Percentiles rank a stretch among this genome's conserved stretches.
These are phyloP conservation scores for Shiraia sp. DNA, from an alignment of 2,329 filamentous ascomycete species.

Conservation along the genomic window DNA sequence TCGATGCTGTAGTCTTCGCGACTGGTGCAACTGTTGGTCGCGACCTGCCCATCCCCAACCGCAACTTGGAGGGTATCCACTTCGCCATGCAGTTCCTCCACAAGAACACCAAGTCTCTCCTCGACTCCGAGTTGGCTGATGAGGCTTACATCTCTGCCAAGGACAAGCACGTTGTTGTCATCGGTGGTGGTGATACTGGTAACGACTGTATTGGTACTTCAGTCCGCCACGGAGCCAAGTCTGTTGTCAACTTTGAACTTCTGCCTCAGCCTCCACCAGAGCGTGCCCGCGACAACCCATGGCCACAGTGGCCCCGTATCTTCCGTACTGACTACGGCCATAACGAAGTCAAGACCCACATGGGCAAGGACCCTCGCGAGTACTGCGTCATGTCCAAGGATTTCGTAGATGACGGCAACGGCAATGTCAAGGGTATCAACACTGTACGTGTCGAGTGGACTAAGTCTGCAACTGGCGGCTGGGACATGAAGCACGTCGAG, in stretches of 20 bases:
- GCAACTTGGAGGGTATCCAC: conserved; percentile 87
- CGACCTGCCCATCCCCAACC: conserved; percentile 87
- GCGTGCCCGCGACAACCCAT: conserved; percentile 92
- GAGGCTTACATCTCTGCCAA: conserved; percentile 90
- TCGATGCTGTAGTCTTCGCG: conserved; percentile 86
- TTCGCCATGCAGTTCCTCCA: conserved; percentile 98
- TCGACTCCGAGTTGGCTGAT: conserved; percentile 86
- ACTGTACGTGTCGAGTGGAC: conserved; percentile 96
- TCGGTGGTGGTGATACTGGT: conserved; percentile 95
- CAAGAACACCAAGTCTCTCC: conserved; percentile 95
- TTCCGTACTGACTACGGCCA: conserved; percentile 99
- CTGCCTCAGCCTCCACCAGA: conserved; percentile 89
- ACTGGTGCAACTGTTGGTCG: conserved; percentile 92
- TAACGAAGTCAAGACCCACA: conserved; percentile 92
- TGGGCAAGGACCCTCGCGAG: conserved; percentile 93
- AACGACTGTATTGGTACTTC: conserved; percentile 98
- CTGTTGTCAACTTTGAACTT: conserved; percentile 94
- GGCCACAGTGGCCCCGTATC: conserved; percentile 97
- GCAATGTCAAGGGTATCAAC: conserved; percentile 93
- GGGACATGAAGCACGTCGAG: conserved; percentile 98
- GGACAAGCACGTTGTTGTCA: conserved; percentile 93
- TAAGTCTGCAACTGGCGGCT: conserved; percentile 82
- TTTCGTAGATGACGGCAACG: conserved; percentile 85
- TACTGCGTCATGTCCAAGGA: conserved; percentile 99
- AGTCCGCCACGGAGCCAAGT: conserved; percentile 92